Percentiles rank a stretch among this genome's conserved stretches.
Evolutionary conservation across 2,329 filamentous ascomycete species (phyloP).

Genomic region (Apiospora koreana): DNA sequence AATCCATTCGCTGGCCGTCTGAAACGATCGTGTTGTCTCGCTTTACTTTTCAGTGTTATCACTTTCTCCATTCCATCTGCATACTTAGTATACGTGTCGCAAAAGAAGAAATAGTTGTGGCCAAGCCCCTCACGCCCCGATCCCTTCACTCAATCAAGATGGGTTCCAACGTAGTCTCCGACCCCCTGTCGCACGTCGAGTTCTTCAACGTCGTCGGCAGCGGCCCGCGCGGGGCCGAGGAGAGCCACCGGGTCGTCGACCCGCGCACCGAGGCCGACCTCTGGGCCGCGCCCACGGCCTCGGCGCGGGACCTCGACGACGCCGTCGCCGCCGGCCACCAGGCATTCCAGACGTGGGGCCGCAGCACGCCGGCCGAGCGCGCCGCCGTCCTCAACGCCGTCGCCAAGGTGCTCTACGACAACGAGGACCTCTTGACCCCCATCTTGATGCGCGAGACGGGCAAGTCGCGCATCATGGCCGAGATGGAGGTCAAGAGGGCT

Average conservation of each 20-base stretch:
- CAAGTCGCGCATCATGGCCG: slow-evolving; percentile 46
- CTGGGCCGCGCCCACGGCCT: slow-evolving; percentile 46
- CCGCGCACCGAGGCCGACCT: slow-evolving; percentile 46
- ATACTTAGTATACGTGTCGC: too few species aligned
- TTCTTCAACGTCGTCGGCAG: slow-evolving; percentile 50
- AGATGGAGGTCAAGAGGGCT: slow-evolving; percentile 39
- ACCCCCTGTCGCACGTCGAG: slow-evolving; percentile 17
- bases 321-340: slow-evolving; percentile 46
- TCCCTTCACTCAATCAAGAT: not conserved
- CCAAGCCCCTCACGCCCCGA: not conserved
- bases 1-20: not conserved
- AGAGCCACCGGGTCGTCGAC: slow-evolving; percentile 38
- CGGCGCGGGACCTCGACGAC: slow-evolving; percentile 42
- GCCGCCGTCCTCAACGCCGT: slow-evolving; percentile 40
- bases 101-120: not conserved
- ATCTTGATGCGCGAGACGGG: slow-evolving; percentile 51
- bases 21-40: not conserved
- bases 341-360: slow-evolving; percentile 49
- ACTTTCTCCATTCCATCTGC: not conserved
- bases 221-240: slow-evolving; percentile 35
- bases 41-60: not conserved
- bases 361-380: slow-evolving; percentile 44
- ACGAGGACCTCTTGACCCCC: slow-evolving; percentile 43
- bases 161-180: not conserved
- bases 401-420: slow-evolving; percentile 39